These are phyloP conservation scores for Taiozyma sp. DNA, from an alignment of 1,139 yeast species.

Conservation along the genomic window DNA sequence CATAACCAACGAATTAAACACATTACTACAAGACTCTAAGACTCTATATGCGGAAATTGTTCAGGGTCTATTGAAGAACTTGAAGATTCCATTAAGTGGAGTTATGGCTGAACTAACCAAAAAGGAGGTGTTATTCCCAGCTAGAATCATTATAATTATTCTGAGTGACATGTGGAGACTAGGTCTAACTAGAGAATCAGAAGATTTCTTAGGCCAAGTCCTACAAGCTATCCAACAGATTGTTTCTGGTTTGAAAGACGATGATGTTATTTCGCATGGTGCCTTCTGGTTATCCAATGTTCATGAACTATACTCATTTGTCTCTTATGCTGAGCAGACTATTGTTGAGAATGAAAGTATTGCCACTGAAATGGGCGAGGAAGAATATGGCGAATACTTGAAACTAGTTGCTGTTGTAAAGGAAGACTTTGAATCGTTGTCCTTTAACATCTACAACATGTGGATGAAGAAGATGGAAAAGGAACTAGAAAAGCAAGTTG, in stretches of 20 bases:
- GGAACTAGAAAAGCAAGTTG: constrained; percentile 85
- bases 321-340: constrained; percentile 88
- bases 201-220: constrained; percentile 86
- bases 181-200: constrained; percentile 90
- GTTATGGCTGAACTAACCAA: constrained; percentile 76
- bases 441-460: constrained; percentile 91
- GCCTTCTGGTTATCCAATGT: constrained; percentile 98
- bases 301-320: constrained; percentile 92
- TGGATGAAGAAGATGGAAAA: constrained; percentile 97
- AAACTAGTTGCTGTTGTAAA: constrained; percentile 87
- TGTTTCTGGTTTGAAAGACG: constrained; percentile 69
- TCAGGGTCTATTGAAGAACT: constrained; percentile 82
- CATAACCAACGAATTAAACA: constrained; percentile 69
- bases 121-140: constrained; percentile 94
- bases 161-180: constrained; percentile 98
- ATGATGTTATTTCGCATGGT: constrained; percentile 85
- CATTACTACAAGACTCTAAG: constrained; percentile 74
- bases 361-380: constrained; percentile 82
- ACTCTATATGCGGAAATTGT: constrained; percentile 80
- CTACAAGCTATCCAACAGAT: constrained; percentile 83
- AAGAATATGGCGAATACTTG: constrained; percentile 86
- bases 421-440: constrained; percentile 90
- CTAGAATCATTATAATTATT: constrained; percentile 87
- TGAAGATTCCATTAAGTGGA: constrained; percentile 85
- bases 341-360: constrained; percentile 79